Base-by-base conservation (phyloP, 2,329 filamentous ascomycete species). In the Ophiostoma sp. region DNA sequence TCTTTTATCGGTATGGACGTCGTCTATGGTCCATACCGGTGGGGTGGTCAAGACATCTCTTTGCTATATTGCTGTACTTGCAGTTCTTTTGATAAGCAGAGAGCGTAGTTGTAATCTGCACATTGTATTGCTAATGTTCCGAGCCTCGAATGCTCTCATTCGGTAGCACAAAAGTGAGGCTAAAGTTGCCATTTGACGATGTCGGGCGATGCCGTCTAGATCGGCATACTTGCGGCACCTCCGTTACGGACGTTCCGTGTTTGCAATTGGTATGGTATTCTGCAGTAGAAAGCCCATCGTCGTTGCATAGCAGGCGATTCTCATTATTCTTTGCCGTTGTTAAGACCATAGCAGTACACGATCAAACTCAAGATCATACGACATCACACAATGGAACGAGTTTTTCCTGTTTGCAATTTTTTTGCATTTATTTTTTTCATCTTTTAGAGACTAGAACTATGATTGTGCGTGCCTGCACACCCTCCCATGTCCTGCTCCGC, bases 11-110 rank as follows among this genome's bases (percentile, higher is more conserved):
- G 79, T 81, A 75, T 76, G 77, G 77, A 78, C 78, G 76, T 74
- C 78, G 74, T 79, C 73, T 74, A 71, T 79, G 81, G 82, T 81
- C 79, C 78, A 78, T 79, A 81, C 80, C 83, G 83, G 83, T 84
- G 83, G 82, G 83, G 81, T 82, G 80, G 78, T 83, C 78, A 76
- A 81, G 77, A 84, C 81, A 84, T 79, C 15, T 67, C 35, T 72
- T 67, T 69, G 6, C 20, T 64, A n/a, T 41, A 41, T 44, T 33
- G 10, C 23, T 62, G 13, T 33, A 4, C 15, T 60, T 17, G 17
- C 44, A n/a, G 20, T n/a, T 48, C 4, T 6, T 17, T 15, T 13
- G 27, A 15, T 17, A 13, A 15, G 54, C 15, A 11, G n/a, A 62
- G 27, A 39, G n/a, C 44, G 33, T 68, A 60, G 67, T 11, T 20